Percentiles rank a stretch among this genome's conserved stretches.
Conservation (phyloP, 2,329 filamentous ascomycete genomes). For the Thielaviopsis populi region DNA sequence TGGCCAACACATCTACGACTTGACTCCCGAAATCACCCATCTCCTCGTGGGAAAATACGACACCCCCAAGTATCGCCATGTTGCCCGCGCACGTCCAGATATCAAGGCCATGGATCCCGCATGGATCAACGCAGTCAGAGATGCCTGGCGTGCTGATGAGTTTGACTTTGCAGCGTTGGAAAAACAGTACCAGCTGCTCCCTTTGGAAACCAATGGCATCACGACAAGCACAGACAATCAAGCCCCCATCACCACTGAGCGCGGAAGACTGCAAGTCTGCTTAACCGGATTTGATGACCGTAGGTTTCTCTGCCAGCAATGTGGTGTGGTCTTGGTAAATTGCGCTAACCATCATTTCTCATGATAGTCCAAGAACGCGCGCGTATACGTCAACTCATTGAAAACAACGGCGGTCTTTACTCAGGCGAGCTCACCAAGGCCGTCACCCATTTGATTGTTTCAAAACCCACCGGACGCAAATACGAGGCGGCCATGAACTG, state of each 20-base stretch:
- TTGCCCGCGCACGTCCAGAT: constrained; percentile 76
- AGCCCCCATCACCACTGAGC: constrained; percentile 20
- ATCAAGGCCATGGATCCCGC: constrained; percentile 66
- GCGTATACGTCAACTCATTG: constrained; percentile 52
- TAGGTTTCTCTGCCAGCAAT: constrained; percentile 15
- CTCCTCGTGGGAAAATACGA: constrained; percentile 79
- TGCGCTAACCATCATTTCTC: neutral
- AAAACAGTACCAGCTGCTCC: constrained; percentile 44
- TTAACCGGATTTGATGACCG: constrained; percentile 43
- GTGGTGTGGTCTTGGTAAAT: neutral
- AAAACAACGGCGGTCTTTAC: constrained; percentile 63
- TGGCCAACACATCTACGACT: constrained; percentile 71
- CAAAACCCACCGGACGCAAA: constrained; percentile 68
- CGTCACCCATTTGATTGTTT: constrained; percentile 78
- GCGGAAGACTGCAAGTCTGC: constrained; percentile 35
- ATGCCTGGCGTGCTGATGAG: constrained; percentile 70
- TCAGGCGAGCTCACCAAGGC: constrained; percentile 72
- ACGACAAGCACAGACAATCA: constrained; percentile 23
- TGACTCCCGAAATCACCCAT: constrained; percentile 93
- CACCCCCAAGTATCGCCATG: constrained; percentile 89
- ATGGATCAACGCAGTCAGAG: constrained; percentile 70
- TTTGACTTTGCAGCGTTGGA: constrained; percentile 61
- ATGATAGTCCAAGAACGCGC: constrained; percentile 47
- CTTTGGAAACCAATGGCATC: constrained; percentile 41
- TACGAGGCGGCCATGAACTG: constrained; percentile 77